Evolutionary conservation across 257 asterid species (phyloP), one percentile per base, ranked within the genome.

Genomic region (Schizonepeta tenuifolia): DNA sequence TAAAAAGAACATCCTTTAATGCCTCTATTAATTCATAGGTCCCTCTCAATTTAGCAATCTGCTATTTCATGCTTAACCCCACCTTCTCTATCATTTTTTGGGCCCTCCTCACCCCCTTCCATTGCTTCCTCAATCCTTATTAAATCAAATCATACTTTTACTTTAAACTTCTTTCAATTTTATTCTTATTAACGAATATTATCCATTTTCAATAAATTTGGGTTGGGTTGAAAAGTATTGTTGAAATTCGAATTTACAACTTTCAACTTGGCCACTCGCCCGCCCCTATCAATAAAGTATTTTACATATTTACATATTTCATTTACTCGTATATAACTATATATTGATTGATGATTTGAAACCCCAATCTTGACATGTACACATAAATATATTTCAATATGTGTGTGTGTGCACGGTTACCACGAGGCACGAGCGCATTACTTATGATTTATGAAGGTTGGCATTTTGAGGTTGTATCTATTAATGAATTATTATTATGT

Each of bases 1-100:
- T 67, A 67, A 67, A 70, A 74, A 68, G 40, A 78, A 58, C 67
- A 71, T 67, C 76, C 70, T 62, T 75, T 77, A 81, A 78, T 70
- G 65, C 62, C 18, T 22, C 68, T n/a, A 36, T 55, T 61, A 47
- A 44, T 43, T 40, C 41, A 26, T 79, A 65, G 80, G 75, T 36
- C 77, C 80, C 75, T 75, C 75, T 79, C 68, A 38, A 36, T 74
- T 70, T 65, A 65, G 57, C 65, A 64, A 54, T 69, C 58, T 62
- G 20, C 65, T 14, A 67, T 8, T n/a, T 41, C 55, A 46, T 58
- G 35, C 38, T 76, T 10, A 43, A 54, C 26, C 58, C 33, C 8
- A 67, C 36, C 41, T 36, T 57, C 31, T 43, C 64, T 65, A 35
- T 59, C 38, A 57, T 64, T 55, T 21, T 40, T 36, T 33, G 3